Evolutionary conservation across 495 filamentous ascomycete genomes (phyloP).

Genomic region (Xylaria telfairii): DNA sequence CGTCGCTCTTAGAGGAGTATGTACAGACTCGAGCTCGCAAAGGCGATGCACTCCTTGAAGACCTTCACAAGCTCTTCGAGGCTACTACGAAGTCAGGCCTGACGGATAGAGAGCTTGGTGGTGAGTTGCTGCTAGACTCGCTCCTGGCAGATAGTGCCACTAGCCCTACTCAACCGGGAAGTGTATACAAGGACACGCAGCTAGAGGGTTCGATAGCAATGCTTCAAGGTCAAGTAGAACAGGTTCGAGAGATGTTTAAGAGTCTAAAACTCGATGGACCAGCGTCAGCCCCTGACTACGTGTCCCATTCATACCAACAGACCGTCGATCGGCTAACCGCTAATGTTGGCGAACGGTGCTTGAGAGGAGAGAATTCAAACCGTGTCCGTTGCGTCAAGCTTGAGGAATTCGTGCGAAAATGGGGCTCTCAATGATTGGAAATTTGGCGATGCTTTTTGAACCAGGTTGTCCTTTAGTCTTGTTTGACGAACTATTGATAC

Average conservation of each 20-base stretch:
- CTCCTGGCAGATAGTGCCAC: constrained; percentile 34
- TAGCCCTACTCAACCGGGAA: constrained; percentile 16
- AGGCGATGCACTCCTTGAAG: constrained; percentile 33
- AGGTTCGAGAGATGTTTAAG: constrained; percentile 29
- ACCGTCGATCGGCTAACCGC: constrained; percentile 21
- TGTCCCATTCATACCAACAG: constrained; percentile 32
- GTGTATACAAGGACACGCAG: constrained; percentile 38
- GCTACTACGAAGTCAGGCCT: constrained; percentile 26
- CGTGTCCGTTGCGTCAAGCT: constrained; percentile 31
- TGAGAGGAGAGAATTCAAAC: background rate
- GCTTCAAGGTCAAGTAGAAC: constrained; percentile 29
- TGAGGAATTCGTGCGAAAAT: constrained; percentile 29
- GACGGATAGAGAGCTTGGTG: constrained; percentile 34
- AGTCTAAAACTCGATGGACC: constrained; percentile 29
- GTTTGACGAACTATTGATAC: constrained; percentile 11
- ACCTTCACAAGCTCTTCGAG: constrained; percentile 36
- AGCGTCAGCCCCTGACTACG: constrained; percentile 28
- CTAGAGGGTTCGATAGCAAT: constrained; percentile 37
- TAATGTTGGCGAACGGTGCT: constrained; percentile 19
- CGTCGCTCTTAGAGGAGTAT: constrained; percentile 31
- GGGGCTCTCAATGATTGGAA: constrained; percentile 27
- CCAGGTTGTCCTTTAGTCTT: background rate
- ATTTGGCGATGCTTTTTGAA: background rate
- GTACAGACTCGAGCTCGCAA: constrained; percentile 32
- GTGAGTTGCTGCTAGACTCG: constrained; percentile 35